A percentile compares a stretch with the other conserved stretches of the same genome.
Conservation (phyloP, 179 eudicot species). For the Heliamphora pulchella region DNA sequence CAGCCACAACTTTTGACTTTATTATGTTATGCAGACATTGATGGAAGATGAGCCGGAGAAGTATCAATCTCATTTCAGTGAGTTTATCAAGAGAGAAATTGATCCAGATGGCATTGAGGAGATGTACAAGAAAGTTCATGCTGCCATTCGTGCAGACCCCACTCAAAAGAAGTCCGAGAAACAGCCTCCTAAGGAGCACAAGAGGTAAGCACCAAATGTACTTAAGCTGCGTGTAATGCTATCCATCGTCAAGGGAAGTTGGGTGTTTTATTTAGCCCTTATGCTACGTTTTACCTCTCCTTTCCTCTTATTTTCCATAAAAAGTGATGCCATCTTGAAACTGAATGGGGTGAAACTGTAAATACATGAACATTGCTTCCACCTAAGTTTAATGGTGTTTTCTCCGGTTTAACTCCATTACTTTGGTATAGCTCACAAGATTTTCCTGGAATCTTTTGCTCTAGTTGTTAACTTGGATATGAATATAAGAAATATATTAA, state of each 20-base stretch:
- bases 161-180: slow-evolving; percentile 40
- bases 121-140: slow-evolving; percentile 60
- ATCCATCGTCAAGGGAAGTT: neutral
- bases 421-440: neutral
- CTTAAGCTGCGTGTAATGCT: neutral
- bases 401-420: neutral
- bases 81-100: slow-evolving; percentile 45
- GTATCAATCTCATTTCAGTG: slow-evolving; percentile 60
- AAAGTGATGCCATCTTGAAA: too few relatives aligned
- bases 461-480: neutral
- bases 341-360: too few relatives aligned
- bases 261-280: neutral
- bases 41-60: slow-evolving; percentile 77
- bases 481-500: too few relatives aligned
- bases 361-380: too few relatives aligned
- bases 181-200: slow-evolving; percentile 41
- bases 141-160: slow-evolving; percentile 58
- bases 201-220: slow-evolving; percentile 34
- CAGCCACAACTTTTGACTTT: neutral
- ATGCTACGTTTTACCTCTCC: neutral
- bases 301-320: too few relatives aligned
- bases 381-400: too few relatives aligned
- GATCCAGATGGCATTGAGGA: slow-evolving; percentile 59
- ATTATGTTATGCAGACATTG: slow-evolving; percentile 33
- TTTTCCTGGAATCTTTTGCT: neutral